Evolutionary conservation across 768 basidiomycete species (phyloP).

Genomic region (Hericium coralloides): DNA sequence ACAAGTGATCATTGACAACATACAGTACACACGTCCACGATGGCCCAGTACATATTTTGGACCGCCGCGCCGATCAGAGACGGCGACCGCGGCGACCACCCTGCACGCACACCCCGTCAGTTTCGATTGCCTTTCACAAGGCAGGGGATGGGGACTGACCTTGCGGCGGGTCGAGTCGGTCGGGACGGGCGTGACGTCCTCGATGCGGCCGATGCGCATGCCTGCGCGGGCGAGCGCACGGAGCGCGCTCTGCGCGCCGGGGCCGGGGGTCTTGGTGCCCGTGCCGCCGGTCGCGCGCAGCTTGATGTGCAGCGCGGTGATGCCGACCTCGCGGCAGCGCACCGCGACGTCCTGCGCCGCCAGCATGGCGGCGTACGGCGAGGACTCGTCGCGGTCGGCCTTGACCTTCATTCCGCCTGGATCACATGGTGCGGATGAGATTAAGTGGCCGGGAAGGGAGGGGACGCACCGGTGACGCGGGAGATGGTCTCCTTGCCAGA

Average conservation of each 20-base stretch:
- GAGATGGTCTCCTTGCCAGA: conserved; percentile 99
- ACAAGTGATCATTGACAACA: conserved; percentile 45
- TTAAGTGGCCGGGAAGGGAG: background rate
- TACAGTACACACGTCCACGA: conserved; percentile 27
- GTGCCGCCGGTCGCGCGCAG: conserved; percentile 97
- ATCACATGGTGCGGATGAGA: background rate
- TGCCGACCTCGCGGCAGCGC: conserved; percentile 97
- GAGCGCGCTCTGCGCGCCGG: conserved; percentile 95
- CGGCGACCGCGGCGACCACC: conserved; percentile 99
- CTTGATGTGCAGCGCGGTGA: conserved; percentile 98
- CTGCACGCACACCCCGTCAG: conserved; percentile 29
- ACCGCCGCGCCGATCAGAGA: conserved; percentile 41
- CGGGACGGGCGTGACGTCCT: conserved; percentile 96
- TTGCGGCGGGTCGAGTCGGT: conserved; percentile 97
- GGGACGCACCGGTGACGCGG: conserved; percentile 79
- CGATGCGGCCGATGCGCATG: conserved; percentile 96
- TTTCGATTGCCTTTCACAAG: background rate
- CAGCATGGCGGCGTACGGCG: conserved; percentile 95
- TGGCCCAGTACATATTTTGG: conserved; percentile 18
- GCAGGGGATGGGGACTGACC: conserved; percentile 35
- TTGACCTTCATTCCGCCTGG: conserved; percentile 99
- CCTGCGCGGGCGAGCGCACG: conserved; percentile 97
- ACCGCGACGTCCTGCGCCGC: conserved; percentile 95
- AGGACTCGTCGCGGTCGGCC: conserved; percentile 99
- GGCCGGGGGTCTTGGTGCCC: conserved; percentile 97